Evolutionary conservation across 202 grass and related monocot genomes (phyloP), one percentile per base, ranked within the genome.

Genomic region (Setaria viridis): DNA sequence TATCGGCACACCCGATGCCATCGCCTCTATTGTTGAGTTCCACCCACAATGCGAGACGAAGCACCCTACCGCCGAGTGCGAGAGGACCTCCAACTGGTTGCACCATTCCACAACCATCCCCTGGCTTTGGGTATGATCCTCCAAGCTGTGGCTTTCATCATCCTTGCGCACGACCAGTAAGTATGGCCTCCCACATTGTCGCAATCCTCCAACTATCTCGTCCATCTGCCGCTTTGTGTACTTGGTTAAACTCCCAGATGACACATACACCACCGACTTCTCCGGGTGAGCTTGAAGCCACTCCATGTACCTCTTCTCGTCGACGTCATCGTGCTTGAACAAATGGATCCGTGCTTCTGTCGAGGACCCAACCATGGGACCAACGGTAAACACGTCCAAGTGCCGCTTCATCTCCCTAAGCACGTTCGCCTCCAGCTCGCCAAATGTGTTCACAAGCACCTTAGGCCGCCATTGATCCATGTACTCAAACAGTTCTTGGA

Each of bases 51-150:
- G 85, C 2, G 81, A 88, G n/a, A 91, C 85, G 57, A 91, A 88
- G 68, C 89, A 90, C 3, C 88, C 88, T 0, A 90, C 19, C 0
- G 85, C 77, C 0, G 85, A 60, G 67, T 93, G 91, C 1, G 91
- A 83, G 2, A 93, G 60, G 9, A 93, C 91, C 53, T 82, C 53
- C 35, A 83, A 6, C 53, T 93, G 91, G 25, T 77, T 14, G 43
- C 91, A 90, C 91, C 91, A 93, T 11, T 90, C 82, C 67, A 90
- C 78, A 10, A 88, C 82, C 85, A 90, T 80, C 48, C 85, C 85
- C 32, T 81, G 43, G 35, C 21, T 15, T 15, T 50, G 45, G 13
- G 25, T 14, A 25, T 25, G 25, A 33, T 1, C 1, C 71, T 53
- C 29, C 29, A 54, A 54, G 49, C 29, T 35, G 15, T 11, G 15